These are phyloP conservation scores for Trypanosoma brucei DNA, from an alignment of 208 protist genomes.

Conservation along the genomic window DNA sequence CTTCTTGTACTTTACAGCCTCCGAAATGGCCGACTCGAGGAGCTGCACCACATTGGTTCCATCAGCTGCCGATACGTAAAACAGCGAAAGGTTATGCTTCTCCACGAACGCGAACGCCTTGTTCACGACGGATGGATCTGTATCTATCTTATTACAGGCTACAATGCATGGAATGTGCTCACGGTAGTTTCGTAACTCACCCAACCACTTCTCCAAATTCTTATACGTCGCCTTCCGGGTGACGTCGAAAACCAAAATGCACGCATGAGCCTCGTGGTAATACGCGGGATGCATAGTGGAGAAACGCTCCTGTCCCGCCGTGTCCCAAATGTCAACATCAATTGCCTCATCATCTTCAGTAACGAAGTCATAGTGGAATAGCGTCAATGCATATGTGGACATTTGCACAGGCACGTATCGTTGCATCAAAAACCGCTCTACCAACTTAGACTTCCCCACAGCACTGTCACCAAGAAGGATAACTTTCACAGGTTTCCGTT, in stretches of 20 bases:
- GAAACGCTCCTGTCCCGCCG: constrained; percentile 91
- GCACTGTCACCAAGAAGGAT: constrained; percentile 95
- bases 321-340: constrained; percentile 91
- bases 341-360: constrained; percentile 62
- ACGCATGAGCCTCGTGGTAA: constrained; percentile 92
- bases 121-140: constrained; percentile 72
- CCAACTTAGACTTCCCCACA: constrained; percentile 94
- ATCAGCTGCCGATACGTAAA: constrained; percentile 93
- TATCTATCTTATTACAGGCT: constrained; percentile 95
- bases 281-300: constrained; percentile 93
- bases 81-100: constrained; percentile 88
- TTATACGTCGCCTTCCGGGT: constrained; percentile 95
- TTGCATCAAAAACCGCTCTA: constrained; percentile 95
- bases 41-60: constrained; percentile 93
- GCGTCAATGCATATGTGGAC: constrained; percentile 93
- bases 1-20: constrained; percentile 81
- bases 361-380: constrained; percentile 88
- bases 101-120: constrained; percentile 92
- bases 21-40: constrained; percentile 80
- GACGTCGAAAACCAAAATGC: constrained; percentile 93
- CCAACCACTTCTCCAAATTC: constrained; percentile 93
- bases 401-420: constrained; percentile 89
- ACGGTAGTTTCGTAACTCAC: constrained; percentile 87
- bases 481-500: constrained; percentile 87
- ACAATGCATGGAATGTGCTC: constrained; percentile 92